Base-by-base conservation (phyloP, 2,329 filamentous ascomycete species). In the Microcyclospora tardicrescens region DNA sequence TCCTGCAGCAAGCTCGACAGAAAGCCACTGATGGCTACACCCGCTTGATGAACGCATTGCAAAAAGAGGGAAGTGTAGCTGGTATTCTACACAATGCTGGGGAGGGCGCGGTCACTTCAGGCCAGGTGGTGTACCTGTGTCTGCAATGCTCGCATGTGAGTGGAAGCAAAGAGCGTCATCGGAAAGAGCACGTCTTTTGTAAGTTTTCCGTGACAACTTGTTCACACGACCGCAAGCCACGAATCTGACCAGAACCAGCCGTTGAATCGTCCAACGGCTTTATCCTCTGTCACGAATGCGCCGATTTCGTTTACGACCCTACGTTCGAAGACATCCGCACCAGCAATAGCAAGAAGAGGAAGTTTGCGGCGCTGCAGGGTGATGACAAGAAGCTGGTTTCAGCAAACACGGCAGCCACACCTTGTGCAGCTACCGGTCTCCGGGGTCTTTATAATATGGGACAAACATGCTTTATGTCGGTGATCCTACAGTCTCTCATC, bases 401-500 rank as follows among this genome's bases (percentile, higher is more conserved):
- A 31, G 71, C 71, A 43, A 93, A 95, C 56, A 87, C 86, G 10
- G 79, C 74, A 19, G 74, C 78, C 41, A 79, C 84, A 6, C 82
- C 85, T 10, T 95, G 89, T 57, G 78, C 84, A 40, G 86, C 85
- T 13, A 86, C 81, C 49, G 89, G 91, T 9, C 75, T 95, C 30
- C 78, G 91, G 28, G 89, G 89, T 27, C 81, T 98, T 43, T 95
- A 93, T 62, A 98, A 96, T 56, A 89, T 94, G 59, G 91, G 89
- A n/a, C 86, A 93, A 42, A 96, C 91, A 10, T 98, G 89, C 66
- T 98, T 95, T 62, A 89, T 96, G 72, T 93, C 91, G 52, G 89
- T 95, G 24, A 86, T 96, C 35, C 70, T 98, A 12, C 91, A 96
- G 60, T 86, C 82, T 40, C 78, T 98, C 51, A 74, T 96, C 39